phyloP scores from a whole-genome alignment of 495 filamentous ascomycete species.

The Emericellopsis terricola region DNA sequence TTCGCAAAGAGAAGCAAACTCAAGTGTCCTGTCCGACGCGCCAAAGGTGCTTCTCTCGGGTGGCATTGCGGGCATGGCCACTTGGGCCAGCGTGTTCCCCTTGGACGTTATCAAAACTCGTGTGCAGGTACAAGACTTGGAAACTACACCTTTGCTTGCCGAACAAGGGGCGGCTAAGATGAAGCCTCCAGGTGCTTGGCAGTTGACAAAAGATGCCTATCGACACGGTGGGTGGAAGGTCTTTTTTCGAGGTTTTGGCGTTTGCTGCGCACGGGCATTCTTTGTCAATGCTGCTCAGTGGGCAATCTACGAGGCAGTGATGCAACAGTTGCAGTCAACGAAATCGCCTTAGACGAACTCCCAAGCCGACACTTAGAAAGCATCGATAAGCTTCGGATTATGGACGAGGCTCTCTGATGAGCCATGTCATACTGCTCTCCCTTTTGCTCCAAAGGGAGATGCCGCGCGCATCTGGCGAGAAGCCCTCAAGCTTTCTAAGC shows the following conservation, averaged over 20 bases:
- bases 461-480: no score
- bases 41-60: constrained; percentile 60
- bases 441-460: no score
- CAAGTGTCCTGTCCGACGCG: no score
- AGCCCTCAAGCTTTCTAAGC: no score
- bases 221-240: constrained; percentile 38
- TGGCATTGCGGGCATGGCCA: constrained; percentile 66
- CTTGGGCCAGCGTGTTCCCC: constrained; percentile 77
- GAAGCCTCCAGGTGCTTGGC: constrained; percentile 32
- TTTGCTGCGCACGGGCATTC: constrained; percentile 72
- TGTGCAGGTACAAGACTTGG: constrained; percentile 46
- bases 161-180: constrained; percentile 1
- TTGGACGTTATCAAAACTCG: constrained; percentile 80
- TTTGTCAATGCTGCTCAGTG: constrained; percentile 72
- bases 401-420: no score
- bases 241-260: constrained; percentile 61
- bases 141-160: constrained; percentile 5
- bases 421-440: no score
- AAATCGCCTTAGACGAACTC: no score
- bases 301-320: constrained; percentile 74
- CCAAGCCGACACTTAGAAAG: no score
- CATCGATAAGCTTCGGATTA: no score
- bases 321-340: constrained; percentile 35
- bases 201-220: constrained; percentile 46
- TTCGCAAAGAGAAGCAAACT: no score